Percentiles rank a stretch among this genome's conserved stretches.
Conservation (phyloP, 2,329 filamentous ascomycete species). For the Shiraia sp. region DNA sequence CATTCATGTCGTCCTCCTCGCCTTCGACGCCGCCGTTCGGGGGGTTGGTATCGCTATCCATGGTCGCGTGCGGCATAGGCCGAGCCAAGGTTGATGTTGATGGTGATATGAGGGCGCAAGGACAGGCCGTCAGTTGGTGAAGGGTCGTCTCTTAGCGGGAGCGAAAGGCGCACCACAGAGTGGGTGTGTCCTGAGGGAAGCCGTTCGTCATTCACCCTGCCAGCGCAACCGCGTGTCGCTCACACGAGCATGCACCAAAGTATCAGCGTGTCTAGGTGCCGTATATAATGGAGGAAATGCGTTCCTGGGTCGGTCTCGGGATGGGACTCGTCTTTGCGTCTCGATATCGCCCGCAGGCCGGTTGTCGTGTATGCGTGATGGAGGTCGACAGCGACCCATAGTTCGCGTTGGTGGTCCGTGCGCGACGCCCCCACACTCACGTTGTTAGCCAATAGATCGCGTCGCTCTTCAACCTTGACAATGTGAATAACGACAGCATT, state of each 20-base stretch:
- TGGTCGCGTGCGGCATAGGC: constrained; percentile 24
- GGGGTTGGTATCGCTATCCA: constrained; percentile 23
- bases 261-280: neutral
- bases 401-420: constrained; percentile 13
- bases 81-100: neutral
- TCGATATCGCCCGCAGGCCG: constrained; percentile 19
- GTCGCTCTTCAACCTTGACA: too few species aligned
- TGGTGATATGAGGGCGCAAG: neutral
- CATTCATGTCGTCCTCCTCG: constrained; percentile 28
- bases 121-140: constrained; percentile 2
- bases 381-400: constrained; percentile 9
- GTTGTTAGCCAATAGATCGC: too few species aligned
- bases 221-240: constrained; percentile 7
- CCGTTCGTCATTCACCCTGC: constrained; percentile 27
- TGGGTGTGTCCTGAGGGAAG: constrained; percentile 16
- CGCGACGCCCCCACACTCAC: too few species aligned
- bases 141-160: constrained; percentile 1
- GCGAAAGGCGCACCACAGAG: constrained; percentile 19
- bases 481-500: too few species aligned
- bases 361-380: constrained; percentile 24
- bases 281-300: neutral
- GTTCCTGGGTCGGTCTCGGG: neutral
- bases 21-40: constrained; percentile 11
- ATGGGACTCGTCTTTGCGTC: constrained; percentile 1
- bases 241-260: constrained; percentile 1